phyloP scores from a whole-genome alignment of 2,329 filamentous ascomycete species.

The Colletotrichum navitas region DNA sequence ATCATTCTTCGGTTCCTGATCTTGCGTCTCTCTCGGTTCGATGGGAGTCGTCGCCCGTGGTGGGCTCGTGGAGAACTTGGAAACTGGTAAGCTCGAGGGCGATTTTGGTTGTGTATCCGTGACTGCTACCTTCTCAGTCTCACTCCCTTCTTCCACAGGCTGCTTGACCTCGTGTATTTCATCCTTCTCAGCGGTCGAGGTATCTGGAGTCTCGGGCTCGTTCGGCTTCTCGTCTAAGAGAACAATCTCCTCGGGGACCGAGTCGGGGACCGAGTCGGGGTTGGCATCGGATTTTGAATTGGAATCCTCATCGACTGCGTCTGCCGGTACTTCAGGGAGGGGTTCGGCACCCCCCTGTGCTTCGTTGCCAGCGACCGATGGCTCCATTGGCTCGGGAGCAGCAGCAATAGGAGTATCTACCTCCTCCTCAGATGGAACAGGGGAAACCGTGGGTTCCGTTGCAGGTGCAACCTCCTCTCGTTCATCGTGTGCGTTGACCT shows the following conservation, averaged over 20 bases:
- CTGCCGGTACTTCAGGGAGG: neutral
- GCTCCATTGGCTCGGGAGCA: neutral
- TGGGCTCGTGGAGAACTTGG: slow-evolving; percentile 40
- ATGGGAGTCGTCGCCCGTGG: slow-evolving; percentile 28
- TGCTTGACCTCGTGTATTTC: slow-evolving; percentile 5
- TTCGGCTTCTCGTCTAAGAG: slow-evolving; percentile 41
- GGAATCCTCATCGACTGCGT: neutral
- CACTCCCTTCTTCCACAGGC: slow-evolving; percentile 20
- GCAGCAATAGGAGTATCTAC: neutral
- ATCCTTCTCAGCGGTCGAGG: neutral
- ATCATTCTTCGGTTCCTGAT: slow-evolving; percentile 10
- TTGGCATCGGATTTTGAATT: neutral
- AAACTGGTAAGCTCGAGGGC: slow-evolving; percentile 35
- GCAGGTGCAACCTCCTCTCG: slow-evolving; percentile 42
- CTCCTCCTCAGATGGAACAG: neutral
- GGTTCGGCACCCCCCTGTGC: slow-evolving; percentile 43
- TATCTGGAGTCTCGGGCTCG: neutral
- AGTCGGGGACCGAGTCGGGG: neutral
- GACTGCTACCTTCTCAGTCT: slow-evolving; percentile 16
- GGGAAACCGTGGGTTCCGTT: slow-evolving; percentile 9
- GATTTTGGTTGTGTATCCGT: slow-evolving; percentile 26
- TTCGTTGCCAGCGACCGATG: slow-evolving; percentile 21
- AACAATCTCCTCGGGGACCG: neutral
- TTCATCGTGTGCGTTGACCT: slow-evolving; percentile 24
- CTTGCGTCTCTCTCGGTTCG: slow-evolving; percentile 13